phyloP scores from a whole-genome alignment of 2,329 filamentous ascomycete genomes.

The Botrytis medusae region DNA sequence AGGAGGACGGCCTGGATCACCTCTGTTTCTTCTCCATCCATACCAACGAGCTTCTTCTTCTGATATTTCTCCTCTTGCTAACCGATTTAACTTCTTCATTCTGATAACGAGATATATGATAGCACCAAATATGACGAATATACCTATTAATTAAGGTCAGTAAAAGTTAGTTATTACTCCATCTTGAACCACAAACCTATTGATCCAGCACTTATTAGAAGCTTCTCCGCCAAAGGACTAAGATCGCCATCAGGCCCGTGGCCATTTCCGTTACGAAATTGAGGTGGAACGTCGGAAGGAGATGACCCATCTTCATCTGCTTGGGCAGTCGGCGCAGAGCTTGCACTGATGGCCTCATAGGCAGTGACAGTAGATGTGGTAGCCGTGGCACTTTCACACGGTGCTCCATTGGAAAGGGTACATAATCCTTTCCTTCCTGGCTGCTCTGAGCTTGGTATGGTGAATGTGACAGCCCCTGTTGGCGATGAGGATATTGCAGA shows the following conservation, averaged over 20 bases:
- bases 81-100: constrained; percentile 32
- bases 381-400: not conserved
- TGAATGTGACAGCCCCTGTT: not conserved
- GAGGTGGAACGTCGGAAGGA: not conserved
- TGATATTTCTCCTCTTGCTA: constrained; percentile 31
- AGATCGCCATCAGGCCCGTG: constrained; percentile 25
- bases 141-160: constrained; percentile 28
- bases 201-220: constrained; percentile 36
- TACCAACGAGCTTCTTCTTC: constrained; percentile 29
- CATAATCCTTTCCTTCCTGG: constrained; percentile 14
- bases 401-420: constrained; percentile 8
- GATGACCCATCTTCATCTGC: constrained; percentile 6
- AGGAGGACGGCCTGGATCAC: constrained; percentile 22
- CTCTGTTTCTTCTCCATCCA: constrained; percentile 32
- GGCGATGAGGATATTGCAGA: not conserved
- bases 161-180: not conserved
- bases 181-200: constrained; percentile 31
- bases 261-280: not conserved
- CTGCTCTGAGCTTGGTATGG: constrained; percentile 12
- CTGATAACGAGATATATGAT: constrained; percentile 33
- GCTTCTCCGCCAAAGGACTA: constrained; percentile 32
- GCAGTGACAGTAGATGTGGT: constrained; percentile 9
- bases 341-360: not conserved
- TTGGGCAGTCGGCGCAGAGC: constrained; percentile 6
- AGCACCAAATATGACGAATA: constrained; percentile 35